Percentiles rank a stretch among this genome's conserved stretches.
Evolutionary conservation across 345 rosid genomes (phyloP).

Genomic region (Bruguiera gymnorhiza): DNA sequence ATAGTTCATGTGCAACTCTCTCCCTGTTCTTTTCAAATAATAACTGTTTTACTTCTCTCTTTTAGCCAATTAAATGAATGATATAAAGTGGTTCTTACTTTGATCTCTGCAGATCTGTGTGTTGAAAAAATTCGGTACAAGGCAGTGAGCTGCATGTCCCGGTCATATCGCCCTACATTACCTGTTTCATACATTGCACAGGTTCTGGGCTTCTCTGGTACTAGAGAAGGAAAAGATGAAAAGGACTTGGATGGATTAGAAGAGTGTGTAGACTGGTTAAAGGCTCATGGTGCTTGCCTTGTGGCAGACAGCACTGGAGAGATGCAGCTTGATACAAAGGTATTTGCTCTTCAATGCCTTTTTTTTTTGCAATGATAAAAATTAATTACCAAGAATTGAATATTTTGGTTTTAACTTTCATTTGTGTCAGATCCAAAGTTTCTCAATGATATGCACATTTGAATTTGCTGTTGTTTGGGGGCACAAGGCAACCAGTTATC

Average conservation of each 20-base stretch:
- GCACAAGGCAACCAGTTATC: too few relatives aligned
- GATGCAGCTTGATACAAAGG: constrained; percentile 81
- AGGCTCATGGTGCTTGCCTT: constrained; percentile 78
- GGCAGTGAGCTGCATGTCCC: constrained; percentile 82
- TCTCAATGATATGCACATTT: too few relatives aligned
- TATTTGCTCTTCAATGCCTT: constrained; percentile 13
- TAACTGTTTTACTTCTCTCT: not conserved
- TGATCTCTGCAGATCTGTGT: constrained; percentile 61
- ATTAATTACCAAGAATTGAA: not conserved
- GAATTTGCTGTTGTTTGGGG: too few relatives aligned
- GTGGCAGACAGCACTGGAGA: constrained; percentile 59
- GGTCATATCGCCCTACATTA: constrained; percentile 84
- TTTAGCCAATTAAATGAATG: not conserved
- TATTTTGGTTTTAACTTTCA: not conserved
- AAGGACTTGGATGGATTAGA: constrained; percentile 54
- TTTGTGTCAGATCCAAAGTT: too few relatives aligned
- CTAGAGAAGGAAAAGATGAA: constrained; percentile 51
- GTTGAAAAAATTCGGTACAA: constrained; percentile 90
- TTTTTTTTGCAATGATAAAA: not conserved
- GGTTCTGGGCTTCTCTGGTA: constrained; percentile 62
- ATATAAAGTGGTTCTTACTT: not conserved
- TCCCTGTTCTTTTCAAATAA: not conserved
- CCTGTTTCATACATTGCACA: constrained; percentile 73
- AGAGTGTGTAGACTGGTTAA: constrained; percentile 86
- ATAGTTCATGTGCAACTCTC: not conserved